These are phyloP conservation scores for Sporothrix sp. DNA, from an alignment of 2,329 filamentous ascomycete species.

Conservation along the genomic window DNA sequence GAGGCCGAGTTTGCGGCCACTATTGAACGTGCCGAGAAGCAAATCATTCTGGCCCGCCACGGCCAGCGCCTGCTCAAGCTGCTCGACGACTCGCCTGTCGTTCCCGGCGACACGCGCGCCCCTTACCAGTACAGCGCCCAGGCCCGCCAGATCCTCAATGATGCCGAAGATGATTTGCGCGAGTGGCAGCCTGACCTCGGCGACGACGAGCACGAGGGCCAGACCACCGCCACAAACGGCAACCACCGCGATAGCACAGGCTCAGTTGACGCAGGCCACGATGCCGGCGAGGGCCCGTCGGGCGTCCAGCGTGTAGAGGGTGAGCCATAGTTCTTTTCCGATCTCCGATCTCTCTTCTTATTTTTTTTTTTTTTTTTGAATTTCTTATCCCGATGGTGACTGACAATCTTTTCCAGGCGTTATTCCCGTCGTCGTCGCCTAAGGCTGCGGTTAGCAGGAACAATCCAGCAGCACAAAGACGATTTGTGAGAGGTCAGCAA, in stretches of 20 bases:
- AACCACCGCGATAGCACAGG: neutral
- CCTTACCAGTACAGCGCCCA: conserved; percentile 56
- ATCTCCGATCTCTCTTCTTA: neutral
- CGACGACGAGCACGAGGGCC: conserved; percentile 23
- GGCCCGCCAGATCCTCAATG: conserved; percentile 78
- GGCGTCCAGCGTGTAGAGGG: conserved; percentile 1
- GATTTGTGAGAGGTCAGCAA: too few species aligned
- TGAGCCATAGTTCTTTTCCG: neutral
- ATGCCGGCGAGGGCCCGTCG: neutral
- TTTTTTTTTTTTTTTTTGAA: neutral
- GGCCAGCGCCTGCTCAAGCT: conserved; percentile 75
- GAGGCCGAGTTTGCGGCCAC: conserved; percentile 79
- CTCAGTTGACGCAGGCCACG: neutral
- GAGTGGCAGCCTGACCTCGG: conserved; percentile 51
- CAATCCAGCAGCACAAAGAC: too few species aligned
- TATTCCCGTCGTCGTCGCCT: conserved; percentile 2
- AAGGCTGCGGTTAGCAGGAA: too few species aligned
- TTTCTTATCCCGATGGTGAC: neutral
- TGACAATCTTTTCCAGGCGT: conserved; percentile 1
- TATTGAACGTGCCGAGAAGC: conserved; percentile 94
- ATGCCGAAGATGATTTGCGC: conserved; percentile 80
- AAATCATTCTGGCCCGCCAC: conserved; percentile 86
- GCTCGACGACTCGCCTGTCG: conserved; percentile 80
- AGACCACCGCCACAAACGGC: neutral
- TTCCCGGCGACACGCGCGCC: conserved; percentile 71